Conservation (phyloP, 805 yeast genomes). For the Komagataella ulmi region DNA sequence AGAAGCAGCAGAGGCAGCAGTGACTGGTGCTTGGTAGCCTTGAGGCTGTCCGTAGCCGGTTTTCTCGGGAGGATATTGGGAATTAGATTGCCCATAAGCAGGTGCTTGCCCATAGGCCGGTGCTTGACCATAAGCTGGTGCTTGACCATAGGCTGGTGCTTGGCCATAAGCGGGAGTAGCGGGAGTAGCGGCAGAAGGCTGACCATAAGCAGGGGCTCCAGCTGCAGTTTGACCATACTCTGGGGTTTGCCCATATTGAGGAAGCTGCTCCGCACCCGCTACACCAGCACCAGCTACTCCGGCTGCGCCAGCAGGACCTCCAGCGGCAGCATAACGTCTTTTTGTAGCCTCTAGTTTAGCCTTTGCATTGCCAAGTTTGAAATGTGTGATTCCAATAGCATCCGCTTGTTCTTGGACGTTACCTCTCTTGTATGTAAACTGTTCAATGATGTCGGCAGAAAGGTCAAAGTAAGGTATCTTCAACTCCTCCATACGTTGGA, state of each 20-base stretch:
- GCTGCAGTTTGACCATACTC: slow-evolving; percentile 3
- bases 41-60: slow-evolving; percentile 7
- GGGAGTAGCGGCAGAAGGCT: slow-evolving; percentile 18
- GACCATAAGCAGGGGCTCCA: slow-evolving; percentile 13
- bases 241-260: slow-evolving; percentile 9
- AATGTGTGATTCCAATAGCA: slow-evolving; percentile 79
- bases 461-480: slow-evolving; percentile 94
- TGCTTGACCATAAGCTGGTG: slow-evolving; percentile 14
- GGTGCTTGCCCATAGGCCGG: slow-evolving; percentile 12
- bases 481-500: slow-evolving; percentile 86
- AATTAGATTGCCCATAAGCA: slow-evolving; percentile 14
- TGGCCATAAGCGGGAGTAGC: slow-evolving; percentile 24
- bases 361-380: slow-evolving; percentile 81
- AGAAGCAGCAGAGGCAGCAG: slow-evolving; percentile 9
- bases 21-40: slow-evolving; percentile 11
- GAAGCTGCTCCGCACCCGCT: slow-evolving; percentile 12
- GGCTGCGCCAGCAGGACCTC: slow-evolving; percentile 22
- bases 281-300: slow-evolving; percentile 11
- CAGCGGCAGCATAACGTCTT: slow-evolving; percentile 47
- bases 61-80: slow-evolving; percentile 13
- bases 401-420: slow-evolving; percentile 84
- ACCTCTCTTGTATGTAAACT: slow-evolving; percentile 74
- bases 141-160: slow-evolving; percentile 12
- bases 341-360: slow-evolving; percentile 72
- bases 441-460: slow-evolving; percentile 69